Base-by-base conservation (phyloP, 2,329 filamentous ascomycete genomes). In the Gyromitra esculenta region DNA sequence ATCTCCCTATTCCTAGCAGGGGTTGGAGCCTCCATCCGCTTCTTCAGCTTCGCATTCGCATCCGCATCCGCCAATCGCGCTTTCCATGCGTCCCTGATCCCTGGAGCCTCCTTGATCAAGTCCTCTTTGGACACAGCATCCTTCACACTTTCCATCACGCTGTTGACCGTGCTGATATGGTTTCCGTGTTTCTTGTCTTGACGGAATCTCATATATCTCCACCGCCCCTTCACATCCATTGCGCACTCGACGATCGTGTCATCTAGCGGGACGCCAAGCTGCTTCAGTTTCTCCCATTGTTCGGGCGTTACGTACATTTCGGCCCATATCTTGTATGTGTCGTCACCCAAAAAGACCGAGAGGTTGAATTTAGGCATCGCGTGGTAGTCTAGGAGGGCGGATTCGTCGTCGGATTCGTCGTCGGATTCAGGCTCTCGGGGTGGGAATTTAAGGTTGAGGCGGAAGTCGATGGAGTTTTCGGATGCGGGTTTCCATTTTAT, bases 401-500 rank as follows among this genome's bases (percentile, higher is more conserved):
- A 86, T 56, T 89, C 86, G 0, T 87, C 87, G 45, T 88, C 83
- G 18, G 90, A 91, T 18, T 92, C 91, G 43, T 96, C 91, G 15
- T 86, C 84, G 13, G 89, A 87, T 81, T 91, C 88, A 6, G 65
- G 59, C 56, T 75, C 70, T n/a, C 52, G 57, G 0, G 91, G 91
- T 75, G 92, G 91, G 81, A 97, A 98, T 11, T 88, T 86, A 56
- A 99, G 87, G 66, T 88, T 89, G 81, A 98, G 87, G 54, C 91
- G 89, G 83, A 97, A 97, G 83, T 99, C 96, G 80, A 99, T 90
- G 0, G 94, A 97, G 85, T 99, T 99, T 83, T 99, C 96, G 79
- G 92, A 87, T 2, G 93, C 93, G 0, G 95, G 94, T 84, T 99
- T 99, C 96, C 96, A 99, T 84, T 99, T 99, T 50, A 99, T 86